These are phyloP conservation scores for Lentinula edodes DNA, from an alignment of 768 basidiomycete species.

Conservation along the genomic window DNA sequence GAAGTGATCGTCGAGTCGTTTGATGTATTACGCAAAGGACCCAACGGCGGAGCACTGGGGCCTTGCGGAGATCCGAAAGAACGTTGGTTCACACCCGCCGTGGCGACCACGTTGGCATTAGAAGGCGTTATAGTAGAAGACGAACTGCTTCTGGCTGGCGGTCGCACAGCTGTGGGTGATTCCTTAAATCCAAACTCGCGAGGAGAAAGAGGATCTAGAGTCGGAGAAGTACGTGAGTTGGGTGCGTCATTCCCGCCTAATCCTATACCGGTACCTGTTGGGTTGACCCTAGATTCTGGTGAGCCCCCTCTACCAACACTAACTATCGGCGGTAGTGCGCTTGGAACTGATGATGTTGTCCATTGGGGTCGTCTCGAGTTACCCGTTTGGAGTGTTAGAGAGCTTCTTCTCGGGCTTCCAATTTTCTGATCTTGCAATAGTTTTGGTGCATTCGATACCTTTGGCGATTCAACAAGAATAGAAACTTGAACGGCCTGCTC, in stretches of 20 bases:
- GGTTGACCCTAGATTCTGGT: background rate
- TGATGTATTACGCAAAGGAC: conserved; percentile 36
- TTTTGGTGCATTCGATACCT: conserved; percentile 11
- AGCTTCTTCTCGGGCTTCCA: conserved; percentile 7
- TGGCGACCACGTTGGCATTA: background rate
- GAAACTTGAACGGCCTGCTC: conserved; percentile 58
- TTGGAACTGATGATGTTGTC: background rate
- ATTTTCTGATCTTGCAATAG: conserved; percentile 13
- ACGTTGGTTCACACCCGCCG: background rate
- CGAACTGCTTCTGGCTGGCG: background rate
- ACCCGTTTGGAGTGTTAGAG: background rate
- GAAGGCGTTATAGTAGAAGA: background rate
- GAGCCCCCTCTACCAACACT: background rate
- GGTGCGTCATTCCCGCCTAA: background rate
- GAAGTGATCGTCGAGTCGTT: conserved; percentile 27
- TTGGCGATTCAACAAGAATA: conserved; percentile 17
- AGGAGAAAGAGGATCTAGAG: conserved; percentile 10
- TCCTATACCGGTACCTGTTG: background rate
- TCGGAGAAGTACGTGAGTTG: background rate
- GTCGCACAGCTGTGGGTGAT: background rate
- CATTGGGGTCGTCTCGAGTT: background rate
- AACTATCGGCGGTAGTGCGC: background rate
- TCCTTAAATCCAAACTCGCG: conserved; percentile 8
- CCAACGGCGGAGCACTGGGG: conserved; percentile 5
- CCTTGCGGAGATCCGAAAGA: background rate